Percentiles rank a stretch among this genome's conserved stretches.
phyloP scores from a whole-genome alignment of 129 eudicot species.

The Flaveria bidentis region DNA sequence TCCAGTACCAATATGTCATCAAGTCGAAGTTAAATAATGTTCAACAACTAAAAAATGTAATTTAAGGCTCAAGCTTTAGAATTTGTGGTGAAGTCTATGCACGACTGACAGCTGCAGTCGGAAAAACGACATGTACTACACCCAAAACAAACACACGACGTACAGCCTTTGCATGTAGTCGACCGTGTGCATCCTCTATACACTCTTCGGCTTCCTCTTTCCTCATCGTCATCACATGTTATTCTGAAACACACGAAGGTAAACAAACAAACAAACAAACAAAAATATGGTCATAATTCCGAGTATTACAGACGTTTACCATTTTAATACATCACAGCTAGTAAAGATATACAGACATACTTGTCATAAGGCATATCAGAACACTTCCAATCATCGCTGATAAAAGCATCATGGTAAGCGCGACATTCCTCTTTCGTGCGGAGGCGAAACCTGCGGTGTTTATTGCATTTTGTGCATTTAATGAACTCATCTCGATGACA shows the following conservation, averaged over 20 bases:
- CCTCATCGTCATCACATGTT: constrained; percentile 75
- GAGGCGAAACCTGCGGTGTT: constrained; percentile 49
- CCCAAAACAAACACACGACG: constrained; percentile 81
- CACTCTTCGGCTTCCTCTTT: constrained; percentile 72
- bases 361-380: constrained; percentile 59
- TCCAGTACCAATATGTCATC: too few species aligned
- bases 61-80: constrained; percentile 35
- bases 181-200: constrained; percentile 61
- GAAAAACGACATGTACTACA: constrained; percentile 70
- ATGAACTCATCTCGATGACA: constrained; percentile 64
- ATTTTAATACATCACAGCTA: too few species aligned
- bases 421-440: constrained; percentile 51
- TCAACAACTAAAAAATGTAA: constrained; percentile 11
- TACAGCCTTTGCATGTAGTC: constrained; percentile 76
- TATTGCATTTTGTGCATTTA: constrained; percentile 45
- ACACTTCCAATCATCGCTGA: constrained; percentile 47
- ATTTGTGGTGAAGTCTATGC: constrained; percentile 68
- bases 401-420: constrained; percentile 53
- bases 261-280: not conserved
- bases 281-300: not conserved
- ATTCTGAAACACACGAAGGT: constrained; percentile 37
- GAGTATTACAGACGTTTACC: not conserved
- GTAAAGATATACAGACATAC: constrained; percentile 28
- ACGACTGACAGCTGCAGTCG: constrained; percentile 72
- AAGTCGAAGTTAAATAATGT: not conserved